Base-by-base conservation (phyloP, 2,329 filamentous ascomycete species). In the Blastomyces percursus region DNA sequence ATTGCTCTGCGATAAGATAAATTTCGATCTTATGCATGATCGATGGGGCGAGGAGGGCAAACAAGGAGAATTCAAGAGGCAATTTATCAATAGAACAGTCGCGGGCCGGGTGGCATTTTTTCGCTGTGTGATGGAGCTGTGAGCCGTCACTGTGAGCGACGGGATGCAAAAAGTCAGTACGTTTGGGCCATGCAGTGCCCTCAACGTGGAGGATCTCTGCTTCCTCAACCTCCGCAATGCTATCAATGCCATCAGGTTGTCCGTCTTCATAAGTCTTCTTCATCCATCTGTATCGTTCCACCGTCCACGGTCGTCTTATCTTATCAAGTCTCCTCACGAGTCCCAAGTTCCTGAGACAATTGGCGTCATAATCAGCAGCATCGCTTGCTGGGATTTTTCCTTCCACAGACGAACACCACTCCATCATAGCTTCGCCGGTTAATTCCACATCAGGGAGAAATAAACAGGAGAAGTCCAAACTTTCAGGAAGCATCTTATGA, bases 1-100 rank as follows among this genome's bases (percentile, higher is more conserved):
- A 75, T 55, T 82, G 76, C 4, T 82, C 75, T 0, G 86, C 88
- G 8, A 90, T 76, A 30, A 93, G 75, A 32, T 81, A 77, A 0
- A 84, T 77, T 66, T 89, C 88, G 2, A 93, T 68, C n/a, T 83
- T 83, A 66, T 90, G 84, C 19, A 89, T 76, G 44, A 96, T 84
- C 0, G 85, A 86, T 0, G 92, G 91, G 5, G 94, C 80, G 46
- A 94, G 79, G 61, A 87, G 73, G 0, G 81, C 80, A 64, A 85
- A 77, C 21, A 78, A 70, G 0, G 79, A 74, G 65, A 80, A 80
- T 14, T 68, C 64, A 0, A 73, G 66, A 0, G 82, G 81, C 1
- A 84, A 69, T 24, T 71, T 74, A 51, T 79, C 76, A 27, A 76
- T 66, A 1, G 69, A 70, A 51, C 74, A 76, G 8, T 61, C 57